Conservation (phyloP, 148 eudicot species). For the Amaranthus hypochondriacus region DNA sequence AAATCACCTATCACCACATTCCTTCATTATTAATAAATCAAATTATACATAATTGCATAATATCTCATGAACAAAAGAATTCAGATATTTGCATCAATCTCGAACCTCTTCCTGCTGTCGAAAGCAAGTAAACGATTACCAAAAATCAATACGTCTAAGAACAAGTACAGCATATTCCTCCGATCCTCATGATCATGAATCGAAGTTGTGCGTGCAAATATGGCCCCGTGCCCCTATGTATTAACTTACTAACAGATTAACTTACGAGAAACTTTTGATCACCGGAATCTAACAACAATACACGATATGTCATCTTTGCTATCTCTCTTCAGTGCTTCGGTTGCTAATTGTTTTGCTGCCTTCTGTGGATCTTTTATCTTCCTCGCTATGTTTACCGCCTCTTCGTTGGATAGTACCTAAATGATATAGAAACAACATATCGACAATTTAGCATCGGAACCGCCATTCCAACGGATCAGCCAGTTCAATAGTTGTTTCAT, state of each 20-base stretch:
- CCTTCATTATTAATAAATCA: slow-evolving; percentile 10
- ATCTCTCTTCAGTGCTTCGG: slow-evolving; percentile 53
- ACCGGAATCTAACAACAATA: slow-evolving; percentile 56
- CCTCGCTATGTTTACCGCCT: slow-evolving; percentile 65
- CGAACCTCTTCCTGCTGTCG: neutral
- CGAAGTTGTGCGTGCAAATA: slow-evolving; percentile 8
- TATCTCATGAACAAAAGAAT: slow-evolving; percentile 11
- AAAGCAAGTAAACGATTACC: neutral
- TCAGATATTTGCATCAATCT: neutral
- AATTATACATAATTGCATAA: slow-evolving; percentile 19
- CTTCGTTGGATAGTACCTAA: slow-evolving; percentile 74
- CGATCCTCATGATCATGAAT: neutral
- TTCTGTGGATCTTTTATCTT: slow-evolving; percentile 55
- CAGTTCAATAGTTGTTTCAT: neutral
- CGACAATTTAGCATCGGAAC: too few relatives aligned
- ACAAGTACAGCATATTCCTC: neutral
- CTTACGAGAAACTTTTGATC: slow-evolving; percentile 14
- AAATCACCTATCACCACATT: neutral
- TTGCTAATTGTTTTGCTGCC: slow-evolving; percentile 61
- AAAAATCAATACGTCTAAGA: neutral
- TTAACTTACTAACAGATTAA: neutral
- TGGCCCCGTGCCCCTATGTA: neutral
- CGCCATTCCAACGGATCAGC: too few relatives aligned
- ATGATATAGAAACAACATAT: neutral
- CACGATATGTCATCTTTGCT: slow-evolving; percentile 83